phyloP scores from a whole-genome alignment of 1,284 basidiomycete genomes.

The Tilletiaria anomala region DNA sequence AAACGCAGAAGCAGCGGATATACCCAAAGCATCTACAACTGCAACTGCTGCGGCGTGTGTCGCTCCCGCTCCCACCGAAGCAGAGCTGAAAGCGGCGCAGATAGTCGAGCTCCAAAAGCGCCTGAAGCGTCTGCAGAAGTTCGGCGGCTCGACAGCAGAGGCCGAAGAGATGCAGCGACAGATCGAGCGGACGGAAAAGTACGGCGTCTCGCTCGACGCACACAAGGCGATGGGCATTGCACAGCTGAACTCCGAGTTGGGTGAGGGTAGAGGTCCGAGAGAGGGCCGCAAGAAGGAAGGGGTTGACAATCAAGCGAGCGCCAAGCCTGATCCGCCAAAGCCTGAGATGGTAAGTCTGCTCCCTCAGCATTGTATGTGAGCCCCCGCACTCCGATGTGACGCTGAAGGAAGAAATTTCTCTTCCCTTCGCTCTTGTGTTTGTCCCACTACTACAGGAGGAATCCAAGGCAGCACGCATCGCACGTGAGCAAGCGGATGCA shows the following conservation, averaged over 20 bases:
- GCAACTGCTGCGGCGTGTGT: too few relatives aligned
- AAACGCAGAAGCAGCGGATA: too few relatives aligned
- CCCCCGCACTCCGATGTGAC: too few relatives aligned
- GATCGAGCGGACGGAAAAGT: constrained; percentile 26
- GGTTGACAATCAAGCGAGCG: neutral
- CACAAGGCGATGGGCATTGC: neutral
- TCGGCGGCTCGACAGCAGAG: constrained; percentile 24
- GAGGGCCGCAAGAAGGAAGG: neutral
- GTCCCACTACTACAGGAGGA: constrained; percentile 5
- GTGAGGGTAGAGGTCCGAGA: neutral
- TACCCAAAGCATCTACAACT: too few relatives aligned
- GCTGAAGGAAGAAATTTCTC: neutral
- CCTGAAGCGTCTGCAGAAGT: constrained; percentile 25
- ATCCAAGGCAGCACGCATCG: constrained; percentile 7
- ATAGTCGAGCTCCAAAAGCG: constrained; percentile 32
- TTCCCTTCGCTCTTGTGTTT: neutral
- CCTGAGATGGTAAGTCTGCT: constrained; percentile 3
- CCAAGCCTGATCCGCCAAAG: constrained; percentile 5
- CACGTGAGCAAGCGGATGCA: constrained; percentile 12
- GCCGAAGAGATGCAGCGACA: constrained; percentile 13
- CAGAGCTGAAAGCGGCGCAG: constrained; percentile 12
- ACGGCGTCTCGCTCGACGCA: constrained; percentile 11
- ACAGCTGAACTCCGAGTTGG: neutral
- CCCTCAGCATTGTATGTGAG: too few relatives aligned
- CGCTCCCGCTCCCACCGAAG: constrained; percentile 5